Evolutionary conservation across 441 rosid genomes (phyloP).

Genomic region (Jatropha multifida): DNA sequence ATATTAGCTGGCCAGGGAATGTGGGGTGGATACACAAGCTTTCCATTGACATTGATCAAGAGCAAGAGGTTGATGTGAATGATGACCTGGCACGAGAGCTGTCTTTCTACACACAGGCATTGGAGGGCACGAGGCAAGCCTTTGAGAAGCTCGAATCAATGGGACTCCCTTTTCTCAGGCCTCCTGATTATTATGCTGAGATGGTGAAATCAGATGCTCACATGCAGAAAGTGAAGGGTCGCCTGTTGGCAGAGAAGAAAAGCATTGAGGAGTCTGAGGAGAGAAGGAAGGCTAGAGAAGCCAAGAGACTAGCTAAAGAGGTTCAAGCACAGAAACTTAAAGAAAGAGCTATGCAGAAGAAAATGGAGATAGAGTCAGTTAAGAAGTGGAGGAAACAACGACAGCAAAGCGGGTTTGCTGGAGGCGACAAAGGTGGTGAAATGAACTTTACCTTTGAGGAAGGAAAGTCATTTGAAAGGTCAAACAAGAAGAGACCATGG

Average conservation of each 20-base stretch:
- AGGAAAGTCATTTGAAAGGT: slow-evolving; percentile 56
- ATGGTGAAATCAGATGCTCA: slow-evolving; percentile 83
- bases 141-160: slow-evolving; percentile 54
- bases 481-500: slow-evolving; percentile 61
- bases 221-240: slow-evolving; percentile 79
- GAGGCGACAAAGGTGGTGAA: slow-evolving; percentile 46
- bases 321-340: slow-evolving; percentile 81
- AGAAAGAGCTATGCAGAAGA: slow-evolving; percentile 73
- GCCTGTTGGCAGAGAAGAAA: slow-evolving; percentile 68
- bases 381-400: slow-evolving; percentile 96
- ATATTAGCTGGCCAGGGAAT: slow-evolving; percentile 74
- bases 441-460: slow-evolving; percentile 59
- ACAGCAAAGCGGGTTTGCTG: slow-evolving; percentile 73
- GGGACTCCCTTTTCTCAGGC: slow-evolving; percentile 78
- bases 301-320: slow-evolving; percentile 71
- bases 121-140: slow-evolving; percentile 66
- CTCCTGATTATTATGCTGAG: slow-evolving; percentile 78
- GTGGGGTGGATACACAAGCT: slow-evolving; percentile 73
- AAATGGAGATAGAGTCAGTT: slow-evolving; percentile 70
- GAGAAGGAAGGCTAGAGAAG: slow-evolving; percentile 81
- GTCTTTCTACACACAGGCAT: slow-evolving; percentile 75
- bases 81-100: slow-evolving; percentile 78
- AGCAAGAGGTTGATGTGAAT: slow-evolving; percentile 74
- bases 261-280: slow-evolving; percentile 80
- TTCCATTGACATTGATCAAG: slow-evolving; percentile 56